phyloP scores from a whole-genome alignment of 805 yeast genomes.

The Yarrowia sp. region DNA sequence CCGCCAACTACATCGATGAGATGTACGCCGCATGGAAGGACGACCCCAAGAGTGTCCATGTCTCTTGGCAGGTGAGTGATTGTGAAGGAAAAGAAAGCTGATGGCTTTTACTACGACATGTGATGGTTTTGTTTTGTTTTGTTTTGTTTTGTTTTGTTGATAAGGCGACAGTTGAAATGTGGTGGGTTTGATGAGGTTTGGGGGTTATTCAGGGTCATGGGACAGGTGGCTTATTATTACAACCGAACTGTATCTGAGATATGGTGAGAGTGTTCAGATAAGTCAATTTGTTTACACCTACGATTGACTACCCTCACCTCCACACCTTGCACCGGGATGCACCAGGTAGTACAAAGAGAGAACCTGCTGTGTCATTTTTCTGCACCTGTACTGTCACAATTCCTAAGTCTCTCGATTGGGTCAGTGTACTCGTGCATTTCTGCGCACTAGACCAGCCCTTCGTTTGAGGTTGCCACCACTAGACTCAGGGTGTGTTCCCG shows the following conservation, averaged over 20 bases:
- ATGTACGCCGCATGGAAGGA: constrained; percentile 93
- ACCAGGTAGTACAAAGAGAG: not conserved
- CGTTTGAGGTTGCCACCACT: constrained; percentile 14
- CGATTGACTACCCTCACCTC: not conserved
- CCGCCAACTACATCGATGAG: constrained; percentile 92
- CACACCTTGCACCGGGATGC: not conserved
- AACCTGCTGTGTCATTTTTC: not conserved
- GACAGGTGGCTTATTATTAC: not conserved
- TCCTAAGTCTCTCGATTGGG: constrained; percentile 12
- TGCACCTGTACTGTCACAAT: not conserved
- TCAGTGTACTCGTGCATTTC: not conserved
- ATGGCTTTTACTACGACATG: not conserved
- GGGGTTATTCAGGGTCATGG: not conserved
- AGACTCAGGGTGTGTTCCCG: constrained; percentile 21
- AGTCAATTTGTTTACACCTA: not conserved
- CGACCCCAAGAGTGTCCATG: constrained; percentile 89
- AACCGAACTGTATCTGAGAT: not conserved
- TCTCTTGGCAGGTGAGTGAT: constrained; percentile 68
- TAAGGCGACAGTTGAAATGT: not conserved
- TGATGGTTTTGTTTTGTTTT: not conserved
- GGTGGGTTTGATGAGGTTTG: not conserved
- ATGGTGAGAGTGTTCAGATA: not conserved
- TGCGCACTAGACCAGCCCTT: constrained; percentile 3
- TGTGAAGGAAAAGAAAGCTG: not conserved
- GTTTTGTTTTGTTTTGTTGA: not conserved